Conservation (phyloP, 2,329 filamentous ascomycete genomes). For the Orbilia ellipsospora region DNA sequence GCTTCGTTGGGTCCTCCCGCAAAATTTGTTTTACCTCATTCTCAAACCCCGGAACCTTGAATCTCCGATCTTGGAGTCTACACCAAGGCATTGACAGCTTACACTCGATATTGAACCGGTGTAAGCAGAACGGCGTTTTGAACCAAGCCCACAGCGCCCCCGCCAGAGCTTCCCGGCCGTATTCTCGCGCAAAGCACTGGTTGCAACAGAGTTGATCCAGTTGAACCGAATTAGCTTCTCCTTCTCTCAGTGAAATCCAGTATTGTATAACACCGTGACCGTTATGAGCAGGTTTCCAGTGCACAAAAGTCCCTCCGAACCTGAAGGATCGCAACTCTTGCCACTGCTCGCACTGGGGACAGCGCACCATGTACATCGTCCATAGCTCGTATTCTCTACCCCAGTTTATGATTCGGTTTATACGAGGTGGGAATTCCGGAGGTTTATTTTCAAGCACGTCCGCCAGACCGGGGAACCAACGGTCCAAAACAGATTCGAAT, state of each 20-base stretch:
- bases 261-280: slow-evolving; percentile 6
- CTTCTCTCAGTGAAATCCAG: neutral
- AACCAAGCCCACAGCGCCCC: slow-evolving; percentile 8
- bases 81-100: neutral
- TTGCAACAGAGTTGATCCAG: slow-evolving; percentile 8
- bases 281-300: slow-evolving; percentile 20
- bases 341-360: slow-evolving; percentile 33
- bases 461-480: slow-evolving; percentile 15
- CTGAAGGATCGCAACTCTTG: slow-evolving; percentile 37
- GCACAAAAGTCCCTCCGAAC: slow-evolving; percentile 18
- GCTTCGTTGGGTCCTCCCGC: neutral
- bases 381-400: slow-evolving; percentile 7
- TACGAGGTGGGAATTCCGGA: neutral
- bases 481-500: slow-evolving; percentile 12
- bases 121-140: neutral
- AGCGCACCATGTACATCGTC: slow-evolving; percentile 52
- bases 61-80: neutral
- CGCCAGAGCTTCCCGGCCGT: slow-evolving; percentile 8
- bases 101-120: neutral
- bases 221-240: neutral
- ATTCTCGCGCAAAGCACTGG: neutral
- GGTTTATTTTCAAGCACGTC: slow-evolving; percentile 24
- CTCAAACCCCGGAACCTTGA: slow-evolving; percentile 12
- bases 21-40: slow-evolving; percentile 5
- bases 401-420: slow-evolving; percentile 11